Evolutionary conservation across 148 eudicot genomes (phyloP).

Genomic region (Nepenthes mirabilis): DNA sequence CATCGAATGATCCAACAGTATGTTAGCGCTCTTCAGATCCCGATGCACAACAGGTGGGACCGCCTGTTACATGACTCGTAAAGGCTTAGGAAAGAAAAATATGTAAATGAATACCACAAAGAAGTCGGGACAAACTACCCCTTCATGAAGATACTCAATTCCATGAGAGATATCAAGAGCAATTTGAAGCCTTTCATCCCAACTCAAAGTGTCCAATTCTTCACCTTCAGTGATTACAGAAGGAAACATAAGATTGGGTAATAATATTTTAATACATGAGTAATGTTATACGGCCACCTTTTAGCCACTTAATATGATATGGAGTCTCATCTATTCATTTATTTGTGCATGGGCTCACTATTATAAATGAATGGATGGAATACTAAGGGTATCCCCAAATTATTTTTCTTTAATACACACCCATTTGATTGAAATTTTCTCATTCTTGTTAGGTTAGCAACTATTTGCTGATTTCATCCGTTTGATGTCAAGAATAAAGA

Average conservation of each 20-base stretch:
- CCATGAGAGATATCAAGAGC: slow-evolving; percentile 96
- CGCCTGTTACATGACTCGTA: slow-evolving; percentile 54
- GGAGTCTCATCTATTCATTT: too few species aligned
- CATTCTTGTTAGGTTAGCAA: too few species aligned
- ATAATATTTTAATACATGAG: neutral
- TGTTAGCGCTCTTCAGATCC: slow-evolving; percentile 94
- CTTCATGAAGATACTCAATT: slow-evolving; percentile 96
- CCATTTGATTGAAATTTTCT: too few species aligned
- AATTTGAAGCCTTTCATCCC: slow-evolving; percentile 90
- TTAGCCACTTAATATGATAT: too few species aligned
- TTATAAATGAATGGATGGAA: too few species aligned
- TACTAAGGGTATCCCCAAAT: too few species aligned
- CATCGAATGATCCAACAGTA: slow-evolving; percentile 68
- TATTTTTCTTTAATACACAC: too few species aligned
- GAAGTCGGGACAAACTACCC: slow-evolving; percentile 32
- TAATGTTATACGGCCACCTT: too few species aligned
- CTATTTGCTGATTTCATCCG: too few species aligned
- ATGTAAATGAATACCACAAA: neutral
- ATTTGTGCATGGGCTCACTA: too few species aligned
- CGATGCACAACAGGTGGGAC: slow-evolving; percentile 93
- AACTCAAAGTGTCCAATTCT: slow-evolving; percentile 44
- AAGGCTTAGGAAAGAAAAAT: neutral
- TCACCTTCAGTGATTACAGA: slow-evolving; percentile 25
- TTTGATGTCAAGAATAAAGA: too few species aligned
- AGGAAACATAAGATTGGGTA: slow-evolving; percentile 4